phyloP scores from a whole-genome alignment of 768 basidiomycete genomes.

The Lentinula guzmanii region DNA sequence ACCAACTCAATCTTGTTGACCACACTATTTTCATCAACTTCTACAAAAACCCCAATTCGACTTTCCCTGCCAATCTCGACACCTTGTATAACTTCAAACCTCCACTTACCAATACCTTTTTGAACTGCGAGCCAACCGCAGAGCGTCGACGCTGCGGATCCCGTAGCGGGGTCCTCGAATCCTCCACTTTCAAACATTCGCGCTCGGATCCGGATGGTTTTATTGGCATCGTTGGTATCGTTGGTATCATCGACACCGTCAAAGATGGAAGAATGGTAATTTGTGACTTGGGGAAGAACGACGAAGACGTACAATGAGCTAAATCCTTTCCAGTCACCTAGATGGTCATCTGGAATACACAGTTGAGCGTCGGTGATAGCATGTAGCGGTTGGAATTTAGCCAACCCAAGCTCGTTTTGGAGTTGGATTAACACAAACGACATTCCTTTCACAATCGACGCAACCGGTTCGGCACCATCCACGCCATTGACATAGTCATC shows the following conservation, averaged over 20 bases:
- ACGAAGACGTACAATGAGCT: constrained; percentile 31
- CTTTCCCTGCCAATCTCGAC: constrained; percentile 41
- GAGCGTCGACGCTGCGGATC: constrained; percentile 38
- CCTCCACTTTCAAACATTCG: constrained; percentile 32
- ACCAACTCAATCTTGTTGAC: constrained; percentile 28
- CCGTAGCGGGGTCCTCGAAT: constrained; percentile 41
- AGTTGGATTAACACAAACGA: constrained; percentile 34
- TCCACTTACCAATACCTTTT: constrained; percentile 30
- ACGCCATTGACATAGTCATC: constrained; percentile 31
- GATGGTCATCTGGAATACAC: constrained; percentile 15
- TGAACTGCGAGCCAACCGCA: constrained; percentile 31
- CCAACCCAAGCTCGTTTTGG: constrained; percentile 31
- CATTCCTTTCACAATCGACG: constrained; percentile 43
- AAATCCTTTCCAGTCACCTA: constrained; percentile 36
- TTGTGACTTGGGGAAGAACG: constrained; percentile 21
- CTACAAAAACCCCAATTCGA: constrained; percentile 33
- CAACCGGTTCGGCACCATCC: constrained; percentile 27
- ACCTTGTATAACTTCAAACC: constrained; percentile 33
- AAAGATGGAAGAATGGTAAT: background rate
- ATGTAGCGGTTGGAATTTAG: constrained; percentile 18
- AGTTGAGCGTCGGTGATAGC: constrained; percentile 15
- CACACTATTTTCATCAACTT: constrained; percentile 21
- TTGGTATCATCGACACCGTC: background rate
- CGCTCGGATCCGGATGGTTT: constrained; percentile 18
- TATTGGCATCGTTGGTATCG: background rate